These are phyloP conservation scores for Metschnikowia proteae DNA, from an alignment of 805 yeast genomes.

Conservation along the genomic window DNA sequence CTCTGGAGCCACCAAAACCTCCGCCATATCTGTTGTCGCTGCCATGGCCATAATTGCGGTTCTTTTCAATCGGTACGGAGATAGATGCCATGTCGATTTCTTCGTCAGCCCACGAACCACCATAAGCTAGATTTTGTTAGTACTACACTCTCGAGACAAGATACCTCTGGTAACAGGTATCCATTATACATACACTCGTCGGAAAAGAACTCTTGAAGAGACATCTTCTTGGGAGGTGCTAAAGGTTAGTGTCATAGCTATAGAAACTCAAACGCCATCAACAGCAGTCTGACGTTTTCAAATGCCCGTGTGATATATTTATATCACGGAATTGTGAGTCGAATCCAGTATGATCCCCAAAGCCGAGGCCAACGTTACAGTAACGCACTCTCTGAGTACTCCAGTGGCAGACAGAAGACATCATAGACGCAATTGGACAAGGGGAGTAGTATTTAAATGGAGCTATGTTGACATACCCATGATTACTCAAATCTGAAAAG, in stretches of 20 bases:
- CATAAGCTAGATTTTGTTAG: slow-evolving; percentile 33
- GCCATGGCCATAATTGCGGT: slow-evolving; percentile 25
- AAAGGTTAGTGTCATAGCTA: slow-evolving; percentile 12
- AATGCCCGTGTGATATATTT: no score
- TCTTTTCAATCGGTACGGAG: slow-evolving; percentile 41
- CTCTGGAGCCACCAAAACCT: slow-evolving; percentile 8
- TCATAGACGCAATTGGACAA: not conserved
- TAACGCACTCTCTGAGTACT: not conserved
- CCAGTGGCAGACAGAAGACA: not conserved
- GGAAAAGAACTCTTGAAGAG: slow-evolving; percentile 43
- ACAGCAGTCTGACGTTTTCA: no score
- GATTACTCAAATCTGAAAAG: slow-evolving; percentile 1
- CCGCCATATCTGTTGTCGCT: slow-evolving; percentile 10
- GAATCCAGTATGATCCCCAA: no score
- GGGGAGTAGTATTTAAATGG: not conserved
- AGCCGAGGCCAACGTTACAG: not conserved
- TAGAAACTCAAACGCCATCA: not conserved
- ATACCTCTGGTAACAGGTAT: not conserved
- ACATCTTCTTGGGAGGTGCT: slow-evolving; percentile 46
- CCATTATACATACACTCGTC: slow-evolving; percentile 39
- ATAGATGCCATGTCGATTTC: slow-evolving; percentile 44
- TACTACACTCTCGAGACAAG: slow-evolving; percentile 2
- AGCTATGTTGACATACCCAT: not conserved
- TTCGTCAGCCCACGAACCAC: slow-evolving; percentile 48
- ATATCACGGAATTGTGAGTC: no score